Evolutionary conservation across 345 rosid genomes (phyloP), one percentile per base, ranked within the genome.

Genomic region (Citrus cavaleriei): DNA sequence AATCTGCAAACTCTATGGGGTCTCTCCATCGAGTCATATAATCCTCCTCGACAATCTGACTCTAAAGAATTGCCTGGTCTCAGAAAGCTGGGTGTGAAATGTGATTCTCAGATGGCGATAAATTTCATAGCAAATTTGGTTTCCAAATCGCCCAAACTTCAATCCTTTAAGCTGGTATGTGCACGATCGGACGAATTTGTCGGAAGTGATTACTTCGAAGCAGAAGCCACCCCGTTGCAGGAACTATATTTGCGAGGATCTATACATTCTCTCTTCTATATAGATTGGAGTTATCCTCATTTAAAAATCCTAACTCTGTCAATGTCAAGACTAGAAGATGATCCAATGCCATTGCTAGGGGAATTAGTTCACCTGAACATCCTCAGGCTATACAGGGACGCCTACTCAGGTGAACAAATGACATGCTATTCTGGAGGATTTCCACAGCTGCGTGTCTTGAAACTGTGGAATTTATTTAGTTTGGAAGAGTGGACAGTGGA

Each of bases 231-330:
- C 0, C 37, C 9, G 13, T 84, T 83, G 18, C 28, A 35, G 6
- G 76, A 85, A 10, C 61, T 87, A 46, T 81, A 85, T 78, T 70
- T 87, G 85, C 70, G 73, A 4, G 30, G 30, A 28, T 0, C 30
- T 28, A 28, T 4, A 32, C 0, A 3, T 32, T 32, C 0, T 0
- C 0, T 4, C 34, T 32, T 4, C 34, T 0, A 28, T 28, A 0
- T 4, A 3, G 32, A 0, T 0, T 2, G 32, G 4, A 0, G 6
- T 38, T 38, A 0, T 9, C 2, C 42, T 8, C 9, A 40, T 10
- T 40, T 40, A 40, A 10, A 40, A 68, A 69, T 80, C n/a, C 82
- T 88, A 21, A 85, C 90, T 7, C 22, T 88, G 79, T 80, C 88
- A 1, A 32, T 77, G 77, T 82, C 81, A 19, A 4, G 12, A n/a